Evolutionary conservation across 1,284 basidiomycete genomes (phyloP).

Genomic region (Ustilago sp.): DNA sequence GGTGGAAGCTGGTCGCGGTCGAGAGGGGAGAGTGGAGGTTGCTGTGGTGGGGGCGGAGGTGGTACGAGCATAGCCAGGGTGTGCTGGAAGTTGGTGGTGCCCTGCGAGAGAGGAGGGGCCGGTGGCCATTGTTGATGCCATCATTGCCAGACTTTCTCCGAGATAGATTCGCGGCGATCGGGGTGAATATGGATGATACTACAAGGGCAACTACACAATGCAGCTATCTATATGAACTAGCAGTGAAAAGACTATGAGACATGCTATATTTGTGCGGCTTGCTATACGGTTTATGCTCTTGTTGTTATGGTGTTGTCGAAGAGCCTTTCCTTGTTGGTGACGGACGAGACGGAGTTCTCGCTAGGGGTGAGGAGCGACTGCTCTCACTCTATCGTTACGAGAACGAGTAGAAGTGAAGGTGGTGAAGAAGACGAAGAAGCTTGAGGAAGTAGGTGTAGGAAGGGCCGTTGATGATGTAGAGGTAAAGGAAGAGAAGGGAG

Average conservation of each 20-base stretch:
- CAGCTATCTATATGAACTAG: background rate
- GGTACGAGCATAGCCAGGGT: slow-evolving; percentile 37
- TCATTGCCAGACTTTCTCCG: background rate
- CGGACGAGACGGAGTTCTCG: background rate
- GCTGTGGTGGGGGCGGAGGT: slow-evolving; percentile 14
- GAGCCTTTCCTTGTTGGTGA: background rate
- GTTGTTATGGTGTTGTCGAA: background rate
- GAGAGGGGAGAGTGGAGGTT: slow-evolving; percentile 25
- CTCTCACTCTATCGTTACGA: background rate
- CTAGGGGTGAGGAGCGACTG: background rate
- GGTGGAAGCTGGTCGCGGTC: slow-evolving; percentile 33
- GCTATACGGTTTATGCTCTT: background rate
- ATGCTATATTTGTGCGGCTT: background rate
- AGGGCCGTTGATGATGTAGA: slow-evolving; percentile 1
- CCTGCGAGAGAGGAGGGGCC: slow-evolving; percentile 20
- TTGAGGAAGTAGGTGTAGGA: slow-evolving; percentile 3
- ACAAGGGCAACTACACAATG: no score
- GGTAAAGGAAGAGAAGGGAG: background rate
- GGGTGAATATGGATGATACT: no score
- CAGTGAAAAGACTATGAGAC: background rate
- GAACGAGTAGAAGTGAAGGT: background rate
- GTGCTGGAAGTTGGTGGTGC: slow-evolving; percentile 30
- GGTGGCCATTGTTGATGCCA: slow-evolving; percentile 46
- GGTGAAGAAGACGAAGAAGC: background rate
- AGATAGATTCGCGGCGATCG: background rate